Base-by-base conservation (phyloP, 1,139 yeast species). In the Hemisphaericaspora lyxosophila region DNA sequence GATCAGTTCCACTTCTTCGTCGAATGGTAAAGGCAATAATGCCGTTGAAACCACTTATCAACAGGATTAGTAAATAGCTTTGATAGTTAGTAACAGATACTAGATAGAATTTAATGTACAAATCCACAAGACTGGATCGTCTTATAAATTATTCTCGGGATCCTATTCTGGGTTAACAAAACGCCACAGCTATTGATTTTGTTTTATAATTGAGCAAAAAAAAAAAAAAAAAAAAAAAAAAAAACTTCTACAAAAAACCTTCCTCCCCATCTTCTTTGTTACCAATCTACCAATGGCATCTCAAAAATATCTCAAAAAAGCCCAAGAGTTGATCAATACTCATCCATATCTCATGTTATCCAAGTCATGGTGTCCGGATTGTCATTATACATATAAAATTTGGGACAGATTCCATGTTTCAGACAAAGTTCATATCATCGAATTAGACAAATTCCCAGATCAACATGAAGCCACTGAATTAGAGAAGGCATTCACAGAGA, bases 361-460 rank as follows among this genome's bases (percentile, higher is more conserved):
- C 30, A 84, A 83, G 48, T 72, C 83, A 15, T 84, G 89, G 89
- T 84, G 90, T 57, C 85, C 87, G 2, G 90, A 84, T 51, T 84
- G 90, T 50, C 78, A 73, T 35, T 84, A 81, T 52, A 76, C 84
- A 8, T 70, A 76, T 43, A 60, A 62, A 17, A 60, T 82, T 15
- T 82, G 80, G 70, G 66, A 70, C 37, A 70, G 74, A 38, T 73
- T 69, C 48, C 67, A 70, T 14, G 79, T 81, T 7, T 48, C 51
- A 7, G 62, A 67, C 40, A 78, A 81, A 47, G 63, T 82, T 16
- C 64, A 69, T 36, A 54, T 77, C 15, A 67, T 83, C 31, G 89
- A 84, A 55, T 67, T 84, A 33, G 90, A 82, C 50, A 72, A 75
- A 44, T 56, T 79, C 48, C 56, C 63, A 29, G 71, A 73, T 42